Percentiles rank a stretch among this genome's conserved stretches.
phyloP scores from a whole-genome alignment of 192 early-diverging fungal species.

The Blastocladiella britannica region DNA sequence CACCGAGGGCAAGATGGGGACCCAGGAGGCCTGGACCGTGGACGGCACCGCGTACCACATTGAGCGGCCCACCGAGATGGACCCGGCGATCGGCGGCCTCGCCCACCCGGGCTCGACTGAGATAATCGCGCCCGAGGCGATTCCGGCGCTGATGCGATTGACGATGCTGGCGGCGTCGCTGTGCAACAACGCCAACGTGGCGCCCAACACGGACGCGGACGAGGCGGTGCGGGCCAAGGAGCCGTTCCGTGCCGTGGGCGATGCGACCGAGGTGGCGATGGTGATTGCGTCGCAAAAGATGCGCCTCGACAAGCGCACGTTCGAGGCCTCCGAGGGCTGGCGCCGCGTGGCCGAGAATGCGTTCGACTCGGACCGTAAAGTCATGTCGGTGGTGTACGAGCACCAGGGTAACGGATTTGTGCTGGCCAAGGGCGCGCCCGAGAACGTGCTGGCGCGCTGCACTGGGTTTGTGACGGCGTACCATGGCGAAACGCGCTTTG shows the following conservation, averaged over 20 bases:
- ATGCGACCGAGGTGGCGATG: slow-evolving; percentile 91
- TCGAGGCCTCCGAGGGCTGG: slow-evolving; percentile 36
- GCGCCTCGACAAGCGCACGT: slow-evolving; percentile 39
- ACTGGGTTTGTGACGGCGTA: slow-evolving; percentile 22
- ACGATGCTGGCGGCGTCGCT: slow-evolving; percentile 52
- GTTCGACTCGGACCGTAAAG: slow-evolving; percentile 59
- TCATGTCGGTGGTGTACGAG: slow-evolving; percentile 67
- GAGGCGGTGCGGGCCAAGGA: no score
- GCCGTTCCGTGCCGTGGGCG: slow-evolving; percentile 61
- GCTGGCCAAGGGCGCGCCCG: slow-evolving; percentile 79
- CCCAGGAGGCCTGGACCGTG: slow-evolving; percentile 61
- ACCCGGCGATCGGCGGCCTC: slow-evolving; percentile 29
- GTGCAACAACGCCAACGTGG: slow-evolving; percentile 62
- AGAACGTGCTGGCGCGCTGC: slow-evolving; percentile 62
- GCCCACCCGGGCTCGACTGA: no score
- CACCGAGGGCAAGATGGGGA: slow-evolving; percentile 96
- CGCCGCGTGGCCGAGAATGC: slow-evolving; percentile 36
- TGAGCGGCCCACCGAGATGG: slow-evolving; percentile 40
- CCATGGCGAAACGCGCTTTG: slow-evolving; percentile 5
- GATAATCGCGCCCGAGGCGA: slow-evolving; percentile 19
- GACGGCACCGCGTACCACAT: slow-evolving; percentile 47
- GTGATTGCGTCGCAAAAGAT: slow-evolving; percentile 67
- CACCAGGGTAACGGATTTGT: slow-evolving; percentile 22
- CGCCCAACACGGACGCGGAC: slow-evolving; percentile 23
- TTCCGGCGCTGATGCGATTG: slow-evolving; percentile 8